Evolutionary conservation across 768 basidiomycete species (phyloP), one percentile per base, ranked within the genome.

Genomic region (Russula lepida): DNA sequence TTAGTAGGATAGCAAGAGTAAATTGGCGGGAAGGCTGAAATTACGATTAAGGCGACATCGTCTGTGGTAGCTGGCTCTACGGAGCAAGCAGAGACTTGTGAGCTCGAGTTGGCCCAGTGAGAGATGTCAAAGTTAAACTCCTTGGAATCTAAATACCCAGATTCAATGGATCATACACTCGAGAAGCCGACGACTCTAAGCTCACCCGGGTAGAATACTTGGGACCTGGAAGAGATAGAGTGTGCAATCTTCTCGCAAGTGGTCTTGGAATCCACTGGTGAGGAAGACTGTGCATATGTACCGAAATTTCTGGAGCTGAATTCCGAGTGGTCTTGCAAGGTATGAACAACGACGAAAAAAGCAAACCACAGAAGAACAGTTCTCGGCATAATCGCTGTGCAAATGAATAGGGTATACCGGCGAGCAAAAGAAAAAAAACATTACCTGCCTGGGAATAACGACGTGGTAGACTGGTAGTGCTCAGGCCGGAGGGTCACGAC

Each of bases 11-110:
- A 11, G 9, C 13, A 4, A 2, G 23, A 6, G 7, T 37, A 11
- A 7, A 12, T 41, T 25, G 30, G 15, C 9, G 21, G 11, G 21
- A 25, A n/a, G 6, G 39, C 15, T 7, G 3, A 13, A n/a, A 51
- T 35, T 39, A 62, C 65, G 49, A 67, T 61, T 12, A 17, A 9
- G 33, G 58, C 60, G 32, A 67, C 50, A 47, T 67, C 66, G 13
- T 13, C 37, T 12, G 60, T 37, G 2, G 60, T 62, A 2, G 58
- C 66, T 1, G 66, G 66, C n/a, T 65, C 64, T 4, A 67, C 64
- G 4, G 63, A 59, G 51, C 66, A 67, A 1, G 46, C 43, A 5
- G 66, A 35, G 5, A 54, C 43, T 49, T 64, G 50, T 9, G 55
- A 56, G 48, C 64, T 65, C 4, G 66, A 62, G 8, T 48, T 46